Base-by-base conservation (phyloP, 306 rosid species). In the Glycine soja region DNA sequence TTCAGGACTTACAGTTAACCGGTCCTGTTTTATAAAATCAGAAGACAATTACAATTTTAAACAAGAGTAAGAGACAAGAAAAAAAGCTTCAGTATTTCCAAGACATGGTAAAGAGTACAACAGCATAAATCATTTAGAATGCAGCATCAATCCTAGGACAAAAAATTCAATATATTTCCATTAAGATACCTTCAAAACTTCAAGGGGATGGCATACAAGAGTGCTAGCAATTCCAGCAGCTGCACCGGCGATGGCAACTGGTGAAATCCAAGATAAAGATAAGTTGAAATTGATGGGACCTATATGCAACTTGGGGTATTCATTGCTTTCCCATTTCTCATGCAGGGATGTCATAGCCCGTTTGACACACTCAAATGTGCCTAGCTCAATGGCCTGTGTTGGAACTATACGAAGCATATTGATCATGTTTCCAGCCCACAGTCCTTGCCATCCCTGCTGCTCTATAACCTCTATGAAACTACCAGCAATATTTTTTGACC, bases 361-460 rank as follows among this genome's bases (percentile, higher is more conserved):
- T 86, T 95, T 93, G 7, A 90, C 91, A 50, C 69, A 88, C 85
- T 95, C 99, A 85, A 95, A 95, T 7, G 99, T 91, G 75, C 89
- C 92, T 34, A 91, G 78, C 90, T 95, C 99, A 83, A 95, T 87
- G 24, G 99, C 99, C 72, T 95, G 99, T 1, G 99, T 93, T 4
- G 97, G 99, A 80, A 95, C 63, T 80, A 95, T 95, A 58, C 99
- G 99, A 71, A 95, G 32, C 94, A 95, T 95, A 83, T 95, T 95
- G 91, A 95, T 88, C 68, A 89, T 89, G 76, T 95, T 95, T 68
- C 99, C 99, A 68, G 98, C 92, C 99, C 99, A 95, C 74, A 95
- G 88, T 42, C 99, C 99, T 72, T 91, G 94, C 99, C 99, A 95
- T 14, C 99, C 98, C 84, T 95, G 97, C 90, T 89, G 86, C 88